phyloP scores from a whole-genome alignment of 2,329 filamentous ascomycete species.

The Colletotrichum lindemuthianum region DNA sequence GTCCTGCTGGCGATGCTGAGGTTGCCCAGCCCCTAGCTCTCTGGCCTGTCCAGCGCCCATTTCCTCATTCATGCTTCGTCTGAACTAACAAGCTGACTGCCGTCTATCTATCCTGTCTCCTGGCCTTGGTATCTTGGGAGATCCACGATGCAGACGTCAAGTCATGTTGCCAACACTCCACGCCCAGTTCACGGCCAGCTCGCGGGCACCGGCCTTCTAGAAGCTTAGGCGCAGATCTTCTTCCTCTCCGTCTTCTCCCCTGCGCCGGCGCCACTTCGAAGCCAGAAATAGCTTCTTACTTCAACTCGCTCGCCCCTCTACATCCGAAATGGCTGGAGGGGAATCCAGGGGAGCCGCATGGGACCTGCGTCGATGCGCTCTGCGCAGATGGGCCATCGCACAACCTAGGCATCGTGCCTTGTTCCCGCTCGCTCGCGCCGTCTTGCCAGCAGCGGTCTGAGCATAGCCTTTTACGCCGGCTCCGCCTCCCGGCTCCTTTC shows the following conservation, averaged over 20 bases:
- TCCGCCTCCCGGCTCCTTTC: slow-evolving; percentile 25
- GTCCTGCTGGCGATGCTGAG: no score
- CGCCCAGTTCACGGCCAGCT: not conserved
- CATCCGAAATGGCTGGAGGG: slow-evolving; percentile 23
- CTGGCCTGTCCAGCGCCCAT: not conserved
- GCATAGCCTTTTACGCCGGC: slow-evolving; percentile 23
- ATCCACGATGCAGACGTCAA: slow-evolving; percentile 21
- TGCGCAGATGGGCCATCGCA: not conserved
- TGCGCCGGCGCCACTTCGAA: slow-evolving; percentile 25
- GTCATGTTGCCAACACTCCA: not conserved
- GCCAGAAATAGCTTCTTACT: slow-evolving; percentile 31
- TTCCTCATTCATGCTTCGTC: not conserved
- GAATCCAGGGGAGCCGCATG: slow-evolving; percentile 7
- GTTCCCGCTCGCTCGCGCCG: not conserved
- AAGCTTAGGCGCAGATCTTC: slow-evolving; percentile 12
- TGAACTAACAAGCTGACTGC: slow-evolving; percentile 13
- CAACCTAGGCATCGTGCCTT: not conserved
- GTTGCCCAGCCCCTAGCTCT: not conserved
- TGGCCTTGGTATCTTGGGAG: slow-evolving; percentile 10
- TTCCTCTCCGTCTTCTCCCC: slow-evolving; percentile 3
- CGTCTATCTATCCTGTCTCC: not conserved
- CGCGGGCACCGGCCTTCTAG: slow-evolving; percentile 16
- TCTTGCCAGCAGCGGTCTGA: slow-evolving; percentile 3
- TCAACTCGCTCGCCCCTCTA: slow-evolving; percentile 26
- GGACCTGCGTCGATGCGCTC: slow-evolving; percentile 13